Evolutionary conservation across 108 stramenopile genomes (phyloP).

Genomic region (Cyclostephanos tholiformis): DNA sequence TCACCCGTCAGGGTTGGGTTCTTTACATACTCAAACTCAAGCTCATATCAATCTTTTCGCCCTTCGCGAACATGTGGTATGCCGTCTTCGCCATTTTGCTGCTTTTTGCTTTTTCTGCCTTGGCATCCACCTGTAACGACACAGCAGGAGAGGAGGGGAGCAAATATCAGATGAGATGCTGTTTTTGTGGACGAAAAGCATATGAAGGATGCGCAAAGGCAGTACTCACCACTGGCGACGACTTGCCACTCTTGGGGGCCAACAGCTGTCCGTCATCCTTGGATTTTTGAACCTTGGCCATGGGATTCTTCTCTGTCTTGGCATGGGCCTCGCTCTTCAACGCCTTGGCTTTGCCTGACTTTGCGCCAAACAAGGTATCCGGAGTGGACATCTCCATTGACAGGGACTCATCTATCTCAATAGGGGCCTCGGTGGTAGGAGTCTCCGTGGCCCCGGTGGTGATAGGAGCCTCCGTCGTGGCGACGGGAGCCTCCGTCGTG

Average conservation of each 20-base stretch:
- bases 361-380: neutral
- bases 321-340: neutral
- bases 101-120: slow-evolving; percentile 7
- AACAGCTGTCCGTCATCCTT: neutral
- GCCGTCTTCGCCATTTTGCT: neutral
- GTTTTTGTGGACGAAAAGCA: neutral
- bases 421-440: neutral
- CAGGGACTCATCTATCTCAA: neutral
- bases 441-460: slow-evolving; percentile 10
- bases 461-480: neutral
- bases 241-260: neutral
- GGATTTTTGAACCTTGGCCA: slow-evolving; percentile 7
- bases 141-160: neutral
- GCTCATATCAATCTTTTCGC: neutral
- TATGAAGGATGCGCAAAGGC: neutral
- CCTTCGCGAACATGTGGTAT: neutral
- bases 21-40: neutral
- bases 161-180: neutral
- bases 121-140: neutral
- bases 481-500: slow-evolving; percentile 5
- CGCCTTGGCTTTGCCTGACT: neutral
- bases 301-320: slow-evolving; percentile 8
- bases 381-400: neutral
- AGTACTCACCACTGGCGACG: neutral
- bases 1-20: too few relatives aligned